Percentiles rank a stretch among this genome's conserved stretches.
Evolutionary conservation across 768 basidiomycete species (phyloP).

Genomic region (Rhodotorula babjevae): DNA sequence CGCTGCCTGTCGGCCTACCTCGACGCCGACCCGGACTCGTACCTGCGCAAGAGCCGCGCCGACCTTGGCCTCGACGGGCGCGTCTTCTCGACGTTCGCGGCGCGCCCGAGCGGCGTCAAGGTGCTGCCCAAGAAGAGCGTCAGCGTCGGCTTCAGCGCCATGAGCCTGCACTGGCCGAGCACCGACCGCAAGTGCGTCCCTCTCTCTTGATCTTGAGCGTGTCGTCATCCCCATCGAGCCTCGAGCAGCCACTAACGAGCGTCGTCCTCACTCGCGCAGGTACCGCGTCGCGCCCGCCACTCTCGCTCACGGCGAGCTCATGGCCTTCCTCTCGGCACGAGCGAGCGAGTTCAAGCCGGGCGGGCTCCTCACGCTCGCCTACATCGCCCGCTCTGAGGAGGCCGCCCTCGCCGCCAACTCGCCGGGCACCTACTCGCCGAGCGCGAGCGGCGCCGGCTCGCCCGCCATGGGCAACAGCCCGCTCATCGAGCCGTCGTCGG

Average conservation of each 20-base stretch:
- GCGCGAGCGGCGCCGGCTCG: constrained; percentile 3
- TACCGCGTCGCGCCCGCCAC: constrained; percentile 31
- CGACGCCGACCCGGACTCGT: constrained; percentile 1
- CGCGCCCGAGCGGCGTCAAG: constrained; percentile 35
- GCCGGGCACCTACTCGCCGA: constrained; percentile 6
- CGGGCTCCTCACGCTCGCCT: constrained; percentile 42
- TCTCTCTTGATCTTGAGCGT: not conserved
- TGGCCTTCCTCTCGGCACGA: constrained; percentile 40
- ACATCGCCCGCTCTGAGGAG: constrained; percentile 37
- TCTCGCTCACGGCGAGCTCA: constrained; percentile 40
- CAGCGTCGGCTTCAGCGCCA: constrained; percentile 40
- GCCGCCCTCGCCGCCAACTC: constrained; percentile 1
- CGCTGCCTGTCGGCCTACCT: constrained; percentile 25
- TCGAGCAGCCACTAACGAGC: too few species aligned
- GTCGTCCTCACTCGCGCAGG: not conserved
- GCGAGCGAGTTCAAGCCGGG: constrained; percentile 41
- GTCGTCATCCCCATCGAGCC: too few species aligned
- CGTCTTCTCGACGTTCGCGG: constrained; percentile 35
- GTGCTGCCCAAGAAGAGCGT: constrained; percentile 37
- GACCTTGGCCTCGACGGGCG: constrained; percentile 21
- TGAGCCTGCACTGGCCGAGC: constrained; percentile 42
- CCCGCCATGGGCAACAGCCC: not conserved
- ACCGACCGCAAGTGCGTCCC: constrained; percentile 32
- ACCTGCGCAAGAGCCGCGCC: constrained; percentile 11
- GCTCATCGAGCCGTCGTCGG: too few species aligned